Conservation (phyloP, 495 filamentous ascomycete species). For the Parmelia sp. region DNA sequence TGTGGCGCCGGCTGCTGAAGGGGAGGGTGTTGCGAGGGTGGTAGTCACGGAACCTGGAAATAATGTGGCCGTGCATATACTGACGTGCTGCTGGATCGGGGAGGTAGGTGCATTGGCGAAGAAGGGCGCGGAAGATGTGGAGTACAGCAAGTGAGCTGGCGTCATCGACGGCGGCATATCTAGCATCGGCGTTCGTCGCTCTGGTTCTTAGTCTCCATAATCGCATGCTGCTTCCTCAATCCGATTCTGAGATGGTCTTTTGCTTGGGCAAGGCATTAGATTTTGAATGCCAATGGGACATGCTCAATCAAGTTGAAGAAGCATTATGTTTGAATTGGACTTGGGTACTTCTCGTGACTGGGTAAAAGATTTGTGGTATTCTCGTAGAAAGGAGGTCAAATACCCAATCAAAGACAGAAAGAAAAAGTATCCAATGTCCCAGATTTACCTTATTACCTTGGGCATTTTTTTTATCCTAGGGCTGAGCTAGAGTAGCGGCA, state of each 20-base stretch:
- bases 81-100: conserved; percentile 62
- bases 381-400: not conserved
- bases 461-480: not conserved
- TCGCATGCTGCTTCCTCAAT: conserved; percentile 16
- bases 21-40: conserved; percentile 8
- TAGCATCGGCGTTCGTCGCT: not conserved
- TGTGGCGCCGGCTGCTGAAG: conserved; percentile 2
- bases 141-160: conserved; percentile 38
- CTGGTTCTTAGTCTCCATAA: conserved; percentile 8
- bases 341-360: not conserved
- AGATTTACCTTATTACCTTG: not conserved
- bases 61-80: conserved; percentile 52
- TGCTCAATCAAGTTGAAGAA: not conserved
- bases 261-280: not conserved
- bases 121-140: conserved; percentile 66
- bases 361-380: not conserved
- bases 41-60: conserved; percentile 47
- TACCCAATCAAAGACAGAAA: no score
- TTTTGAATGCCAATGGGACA: not conserved
- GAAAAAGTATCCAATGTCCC: no score
- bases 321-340: not conserved
- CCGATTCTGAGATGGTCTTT: not conserved
- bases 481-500: not conserved
- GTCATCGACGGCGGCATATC: conserved; percentile 8
- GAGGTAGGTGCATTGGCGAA: conserved; percentile 81